These are phyloP conservation scores for Cenococcum geophilum DNA, from an alignment of 495 filamentous ascomycete species.

Conservation along the genomic window DNA sequence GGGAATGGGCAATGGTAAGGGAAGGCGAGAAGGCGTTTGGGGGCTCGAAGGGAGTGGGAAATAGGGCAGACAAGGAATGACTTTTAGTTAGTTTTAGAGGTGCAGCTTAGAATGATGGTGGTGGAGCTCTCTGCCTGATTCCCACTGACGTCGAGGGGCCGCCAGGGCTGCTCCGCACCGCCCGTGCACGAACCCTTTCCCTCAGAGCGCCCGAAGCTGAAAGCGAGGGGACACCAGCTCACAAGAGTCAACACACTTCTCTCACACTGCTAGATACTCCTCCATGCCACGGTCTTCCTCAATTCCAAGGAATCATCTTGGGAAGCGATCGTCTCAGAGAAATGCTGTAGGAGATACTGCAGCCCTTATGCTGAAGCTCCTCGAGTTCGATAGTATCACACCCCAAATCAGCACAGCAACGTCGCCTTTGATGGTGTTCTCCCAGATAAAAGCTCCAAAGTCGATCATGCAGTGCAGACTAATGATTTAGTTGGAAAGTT, in stretches of 20 bases:
- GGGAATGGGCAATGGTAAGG: constrained; percentile 2
- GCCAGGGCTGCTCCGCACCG: neutral
- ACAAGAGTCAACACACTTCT: too few relatives aligned
- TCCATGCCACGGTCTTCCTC: neutral
- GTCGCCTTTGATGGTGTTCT: neutral
- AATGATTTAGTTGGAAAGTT: neutral
- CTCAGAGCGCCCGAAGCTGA: neutral
- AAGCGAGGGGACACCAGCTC: too few relatives aligned
- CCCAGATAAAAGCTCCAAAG: neutral
- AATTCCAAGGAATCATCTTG: neutral
- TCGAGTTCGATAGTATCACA: neutral
- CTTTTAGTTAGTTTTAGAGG: neutral
- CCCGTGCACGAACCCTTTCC: neutral
- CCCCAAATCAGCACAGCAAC: neutral
- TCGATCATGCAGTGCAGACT: neutral
- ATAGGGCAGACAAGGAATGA: neutral
- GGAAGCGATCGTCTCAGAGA: neutral
- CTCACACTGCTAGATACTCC: too few relatives aligned
- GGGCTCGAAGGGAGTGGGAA: too few relatives aligned
- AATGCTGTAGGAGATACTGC: neutral
- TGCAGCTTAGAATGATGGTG: neutral
- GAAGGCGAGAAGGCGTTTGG: neutral
- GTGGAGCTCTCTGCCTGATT: neutral
- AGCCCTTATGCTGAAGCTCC: neutral
- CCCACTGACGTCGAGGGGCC: neutral